Conservation (phyloP, 352 stramenopile genomes). For the Phytophthora sojae region DNA sequence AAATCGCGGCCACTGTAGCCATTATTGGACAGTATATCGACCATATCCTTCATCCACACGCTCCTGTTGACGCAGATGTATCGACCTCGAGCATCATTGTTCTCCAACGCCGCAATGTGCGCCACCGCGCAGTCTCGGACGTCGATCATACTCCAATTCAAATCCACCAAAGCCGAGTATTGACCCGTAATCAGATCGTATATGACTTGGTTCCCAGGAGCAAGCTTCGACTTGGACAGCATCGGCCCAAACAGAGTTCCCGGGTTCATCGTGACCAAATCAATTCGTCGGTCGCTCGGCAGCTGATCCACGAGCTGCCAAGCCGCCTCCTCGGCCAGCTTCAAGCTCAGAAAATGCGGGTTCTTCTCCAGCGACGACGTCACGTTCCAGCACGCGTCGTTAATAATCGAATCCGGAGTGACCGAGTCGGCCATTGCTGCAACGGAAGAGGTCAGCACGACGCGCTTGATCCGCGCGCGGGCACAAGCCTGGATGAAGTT, state of each 20-base stretch:
- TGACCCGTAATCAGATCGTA: slow-evolving; percentile 89
- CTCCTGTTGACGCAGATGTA: slow-evolving; percentile 90
- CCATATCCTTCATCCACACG: slow-evolving; percentile 91
- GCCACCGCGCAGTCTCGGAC: slow-evolving; percentile 85
- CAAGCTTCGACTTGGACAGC: slow-evolving; percentile 85
- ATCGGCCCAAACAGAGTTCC: slow-evolving; percentile 85
- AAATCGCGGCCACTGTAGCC: slow-evolving; percentile 88
- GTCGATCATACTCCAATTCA: slow-evolving; percentile 91
- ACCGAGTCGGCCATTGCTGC: slow-evolving; percentile 88
- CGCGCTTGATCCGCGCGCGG: slow-evolving; percentile 78
- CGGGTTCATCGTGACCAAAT: slow-evolving; percentile 90
- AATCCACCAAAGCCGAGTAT: slow-evolving; percentile 87
- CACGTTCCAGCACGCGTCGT: slow-evolving; percentile 89
- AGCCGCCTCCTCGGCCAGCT: slow-evolving; percentile 86
- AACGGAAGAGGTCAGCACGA: slow-evolving; percentile 88
- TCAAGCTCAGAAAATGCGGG: slow-evolving; percentile 89
- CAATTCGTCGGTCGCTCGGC: slow-evolving; percentile 79
- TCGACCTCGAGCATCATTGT: slow-evolving; percentile 80
- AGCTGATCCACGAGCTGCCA: slow-evolving; percentile 91
- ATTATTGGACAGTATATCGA: slow-evolving; percentile 85
- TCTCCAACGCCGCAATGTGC: slow-evolving; percentile 85
- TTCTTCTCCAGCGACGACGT: slow-evolving; percentile 86
- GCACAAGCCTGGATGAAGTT: slow-evolving; percentile 92
- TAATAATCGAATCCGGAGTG: slow-evolving; percentile 78
- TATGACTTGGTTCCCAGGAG: slow-evolving; percentile 87